Percentiles rank a stretch among this genome's conserved stretches.
Conservation (phyloP, 2,329 filamentous ascomycete genomes). For the Calonectria pauciramosa region DNA sequence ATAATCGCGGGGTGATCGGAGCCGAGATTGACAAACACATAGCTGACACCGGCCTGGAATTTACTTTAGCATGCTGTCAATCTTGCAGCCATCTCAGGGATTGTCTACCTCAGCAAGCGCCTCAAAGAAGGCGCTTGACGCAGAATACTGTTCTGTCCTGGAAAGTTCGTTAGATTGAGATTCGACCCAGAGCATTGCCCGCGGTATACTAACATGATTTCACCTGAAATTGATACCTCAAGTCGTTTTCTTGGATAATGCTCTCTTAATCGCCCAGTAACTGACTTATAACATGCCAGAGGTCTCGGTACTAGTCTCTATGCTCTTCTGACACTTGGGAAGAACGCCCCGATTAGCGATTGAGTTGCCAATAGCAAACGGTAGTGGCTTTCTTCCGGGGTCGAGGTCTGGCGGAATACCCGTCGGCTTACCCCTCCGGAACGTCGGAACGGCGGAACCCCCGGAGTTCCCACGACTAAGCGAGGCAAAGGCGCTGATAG, state of each 20-base stretch:
- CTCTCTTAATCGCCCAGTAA: background rate
- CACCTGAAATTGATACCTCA: background rate
- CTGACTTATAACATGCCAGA: background rate
- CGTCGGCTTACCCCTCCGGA: background rate
- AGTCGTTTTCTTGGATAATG: background rate
- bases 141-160: slow-evolving; percentile 66
- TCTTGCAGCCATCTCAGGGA: too few species aligned
- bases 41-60: slow-evolving; percentile 62
- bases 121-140: slow-evolving; percentile 85
- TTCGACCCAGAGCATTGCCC: background rate
- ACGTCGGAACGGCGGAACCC: background rate
- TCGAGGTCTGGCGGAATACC: background rate
- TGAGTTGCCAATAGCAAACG: background rate
- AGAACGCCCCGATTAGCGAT: background rate
- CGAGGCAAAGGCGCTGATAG: background rate
- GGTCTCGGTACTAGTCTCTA: background rate
- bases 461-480: too few species aligned
- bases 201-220: background rate
- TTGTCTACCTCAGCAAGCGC: slow-evolving; percentile 73
- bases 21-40: slow-evolving; percentile 74
- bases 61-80: background rate
- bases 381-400: background rate
- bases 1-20: slow-evolving; percentile 81
- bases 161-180: background rate
- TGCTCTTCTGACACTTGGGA: background rate